These are phyloP conservation scores for Houttuynia cordata DNA, from an alignment of 164 flowering plant genomes.

Conservation along the genomic window DNA sequence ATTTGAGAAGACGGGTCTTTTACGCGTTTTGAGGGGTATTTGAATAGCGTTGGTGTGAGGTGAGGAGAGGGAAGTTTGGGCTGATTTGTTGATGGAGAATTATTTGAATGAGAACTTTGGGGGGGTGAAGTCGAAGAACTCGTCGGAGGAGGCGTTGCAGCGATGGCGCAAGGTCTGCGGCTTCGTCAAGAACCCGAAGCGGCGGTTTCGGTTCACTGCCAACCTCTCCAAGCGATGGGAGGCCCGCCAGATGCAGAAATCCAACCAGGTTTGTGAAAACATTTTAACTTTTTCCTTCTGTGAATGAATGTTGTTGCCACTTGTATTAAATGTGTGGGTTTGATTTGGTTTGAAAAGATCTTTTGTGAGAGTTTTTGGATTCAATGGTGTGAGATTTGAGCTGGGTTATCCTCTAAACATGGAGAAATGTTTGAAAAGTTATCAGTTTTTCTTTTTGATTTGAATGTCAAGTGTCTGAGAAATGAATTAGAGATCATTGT, in stretches of 20 bases:
- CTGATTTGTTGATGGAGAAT: not conserved
- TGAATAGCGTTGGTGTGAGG: no score
- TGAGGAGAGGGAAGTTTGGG: no score
- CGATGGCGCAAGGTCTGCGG: conserved; percentile 86
- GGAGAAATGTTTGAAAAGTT: no score
- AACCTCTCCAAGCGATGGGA: conserved; percentile 76
- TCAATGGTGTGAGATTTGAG: not conserved
- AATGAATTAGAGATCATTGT: no score
- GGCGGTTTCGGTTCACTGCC: conserved; percentile 87
- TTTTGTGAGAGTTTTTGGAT: not conserved
- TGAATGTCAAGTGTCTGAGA: no score
- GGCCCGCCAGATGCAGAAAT: conserved; percentile 63
- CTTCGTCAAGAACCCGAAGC: conserved; percentile 72
- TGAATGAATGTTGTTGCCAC: no score
- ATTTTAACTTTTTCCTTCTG: not conserved
- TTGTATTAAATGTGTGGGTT: not conserved
- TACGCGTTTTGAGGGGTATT: no score
- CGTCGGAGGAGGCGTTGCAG: conserved; percentile 79
- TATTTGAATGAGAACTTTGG: conserved; percentile 69
- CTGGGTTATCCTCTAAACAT: not conserved
- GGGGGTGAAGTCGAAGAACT: conserved; percentile 79
- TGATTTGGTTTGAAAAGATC: no score
- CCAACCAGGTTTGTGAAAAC: conserved; percentile 47
- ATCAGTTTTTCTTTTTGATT: no score
- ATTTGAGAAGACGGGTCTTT: no score